Evolutionary conservation across 305 asterid species (phyloP).

Genomic region (Andrographis paniculata): DNA sequence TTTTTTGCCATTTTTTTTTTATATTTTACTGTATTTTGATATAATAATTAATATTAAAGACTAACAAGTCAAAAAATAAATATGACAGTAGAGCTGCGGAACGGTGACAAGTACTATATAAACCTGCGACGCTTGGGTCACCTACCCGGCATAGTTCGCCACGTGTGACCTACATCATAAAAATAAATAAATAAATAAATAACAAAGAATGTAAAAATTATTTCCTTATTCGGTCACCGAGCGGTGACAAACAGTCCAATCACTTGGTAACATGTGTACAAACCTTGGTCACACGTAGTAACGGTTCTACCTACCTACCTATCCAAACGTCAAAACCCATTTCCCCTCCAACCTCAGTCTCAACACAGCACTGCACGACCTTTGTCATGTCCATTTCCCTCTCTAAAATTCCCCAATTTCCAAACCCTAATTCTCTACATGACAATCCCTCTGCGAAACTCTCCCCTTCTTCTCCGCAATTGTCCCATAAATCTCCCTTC

Average conservation of each 20-base stretch:
- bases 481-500: conserved; percentile 21
- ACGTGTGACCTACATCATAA: too few species aligned
- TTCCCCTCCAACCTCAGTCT: conserved; percentile 13
- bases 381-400: conserved; percentile 29
- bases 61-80: too few species aligned
- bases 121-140: too few species aligned
- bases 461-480: conserved; percentile 24
- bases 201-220: too few species aligned
- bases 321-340: conserved; percentile 20
- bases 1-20: too few species aligned
- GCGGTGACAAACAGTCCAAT: conserved; percentile 10
- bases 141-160: too few species aligned
- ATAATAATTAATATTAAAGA: too few species aligned
- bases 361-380: conserved; percentile 15
- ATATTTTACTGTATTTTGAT: too few species aligned
- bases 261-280: conserved; percentile 27
- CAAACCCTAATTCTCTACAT: conserved; percentile 21
- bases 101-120: too few species aligned
- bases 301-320: conserved; percentile 22
- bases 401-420: conserved; percentile 8
- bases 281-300: conserved; percentile 46
- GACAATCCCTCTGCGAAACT: conserved; percentile 27
- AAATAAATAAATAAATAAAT: too few species aligned
- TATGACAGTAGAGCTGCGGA: too few species aligned
- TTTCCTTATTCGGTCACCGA: too few species aligned